Conservation (phyloP, 1,284 basidiomycete genomes). For the Puccinia coronata region DNA sequence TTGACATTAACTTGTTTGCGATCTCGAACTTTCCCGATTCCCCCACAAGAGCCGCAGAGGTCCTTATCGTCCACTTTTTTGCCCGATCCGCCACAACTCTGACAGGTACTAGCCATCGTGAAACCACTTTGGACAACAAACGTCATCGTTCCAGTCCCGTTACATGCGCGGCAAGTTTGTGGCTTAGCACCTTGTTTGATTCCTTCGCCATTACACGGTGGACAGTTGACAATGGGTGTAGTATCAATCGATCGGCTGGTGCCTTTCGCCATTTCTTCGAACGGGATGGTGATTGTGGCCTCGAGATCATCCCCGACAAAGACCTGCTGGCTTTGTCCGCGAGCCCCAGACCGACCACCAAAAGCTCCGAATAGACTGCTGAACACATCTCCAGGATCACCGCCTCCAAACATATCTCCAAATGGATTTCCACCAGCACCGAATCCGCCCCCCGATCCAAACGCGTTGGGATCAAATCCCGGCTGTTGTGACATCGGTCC, state of each 20-base stretch:
- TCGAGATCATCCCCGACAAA: constrained; percentile 78
- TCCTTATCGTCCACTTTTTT: constrained; percentile 75
- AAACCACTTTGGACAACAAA: constrained; percentile 93
- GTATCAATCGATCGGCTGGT: constrained; percentile 75
- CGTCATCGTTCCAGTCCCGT: constrained; percentile 82
- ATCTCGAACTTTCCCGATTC: constrained; percentile 81
- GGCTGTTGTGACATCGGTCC: constrained; percentile 90
- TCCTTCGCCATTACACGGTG: constrained; percentile 80
- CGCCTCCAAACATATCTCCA: constrained; percentile 62
- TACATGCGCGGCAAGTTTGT: constrained; percentile 75
- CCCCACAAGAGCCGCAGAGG: constrained; percentile 78
- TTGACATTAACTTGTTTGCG: constrained; percentile 78
- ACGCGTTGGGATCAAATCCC: constrained; percentile 84
- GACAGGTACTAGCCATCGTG: constrained; percentile 94
- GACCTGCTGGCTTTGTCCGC: constrained; percentile 40
- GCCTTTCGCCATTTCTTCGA: constrained; percentile 92
- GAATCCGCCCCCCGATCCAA: constrained; percentile 60
- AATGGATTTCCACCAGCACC: constrained; percentile 62
- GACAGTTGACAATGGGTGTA: constrained; percentile 80
- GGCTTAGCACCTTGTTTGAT: constrained; percentile 84
- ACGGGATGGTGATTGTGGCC: constrained; percentile 73
- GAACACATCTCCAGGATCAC: constrained; percentile 72
- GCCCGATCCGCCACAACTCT: constrained; percentile 79
- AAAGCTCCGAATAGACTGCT: constrained; percentile 62
- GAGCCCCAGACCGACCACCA: constrained; percentile 61